Evolutionary conservation across 768 basidiomycete species (phyloP), one percentile per base, ranked within the genome.

Genomic region (Butyriboletus loyo): DNA sequence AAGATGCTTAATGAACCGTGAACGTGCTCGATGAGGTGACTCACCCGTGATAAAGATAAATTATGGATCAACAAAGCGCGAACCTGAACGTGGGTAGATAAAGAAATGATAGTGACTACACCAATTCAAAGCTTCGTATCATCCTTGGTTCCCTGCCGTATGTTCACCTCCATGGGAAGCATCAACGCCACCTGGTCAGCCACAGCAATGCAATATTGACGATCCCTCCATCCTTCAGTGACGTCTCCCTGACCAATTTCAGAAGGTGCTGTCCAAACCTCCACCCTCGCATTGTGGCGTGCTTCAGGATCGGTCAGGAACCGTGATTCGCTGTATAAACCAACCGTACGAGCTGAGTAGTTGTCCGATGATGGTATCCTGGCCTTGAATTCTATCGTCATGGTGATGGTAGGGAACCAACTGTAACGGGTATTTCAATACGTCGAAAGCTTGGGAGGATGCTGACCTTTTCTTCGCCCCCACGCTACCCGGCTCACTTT

Each of bases 211-310:
- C 86, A 87, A n/a, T 80, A 70, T 58, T 86, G 84, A 45, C 77
- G 66, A 41, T 82, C 82, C 56, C 81, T 76, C 86, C 85, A 87
- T 11, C 77, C 76, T 4, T 73, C 64, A 8, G 36, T 31, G 28
- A 72, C 63, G 5, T 63, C 44, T 0, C 79, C 80, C 49, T 77
- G 75, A 3, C 78, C 81, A 35, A 83, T 70, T 49, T 81, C 72
- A 38, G 73, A 70, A 2, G 86, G 86, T 10, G 85, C 82, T 7
- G 82, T 81, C 85, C 85, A 87, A 13, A 86, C 70, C 59, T 86
- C 86, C 4, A 80, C 76, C 56, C 79, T 79, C 4, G 66, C 59
- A 42, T 86, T 83, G 56, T 87, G 84, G 50, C 84, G 71, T 8
- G 77, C 77, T 52, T 79, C 74, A 0, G 82, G 82, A 38, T 79